Evolutionary conservation across 192 early-diverging fungal species (phyloP), one percentile per base, ranked within the genome.

Genomic region (Coemansia sp.): DNA sequence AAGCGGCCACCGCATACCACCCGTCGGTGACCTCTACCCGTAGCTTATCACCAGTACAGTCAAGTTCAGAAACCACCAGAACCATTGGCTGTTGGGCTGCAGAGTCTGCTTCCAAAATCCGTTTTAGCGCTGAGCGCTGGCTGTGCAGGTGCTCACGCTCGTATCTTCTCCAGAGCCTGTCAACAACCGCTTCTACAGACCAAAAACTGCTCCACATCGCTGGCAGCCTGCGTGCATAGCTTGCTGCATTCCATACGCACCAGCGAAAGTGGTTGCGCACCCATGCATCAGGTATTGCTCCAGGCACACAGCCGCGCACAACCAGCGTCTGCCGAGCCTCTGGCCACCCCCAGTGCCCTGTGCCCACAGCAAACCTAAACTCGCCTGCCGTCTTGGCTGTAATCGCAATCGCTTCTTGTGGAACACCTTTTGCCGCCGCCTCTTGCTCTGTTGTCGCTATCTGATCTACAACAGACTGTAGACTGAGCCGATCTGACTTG

Each of bases 251-350:
- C 77, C 77, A 80, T 32, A 80, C 69, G 18, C 58, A 40, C 77
- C 77, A 80, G 12, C 77, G 72, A 51, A 63, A 80, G 56, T 80
- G 77, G 55, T 80, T 80, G 38, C 33, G 52, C 22, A 75, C 73
- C 77, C 77, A 80, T 22, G 16, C 33, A 22, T 59, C 66, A 1
- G 51, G 58, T 7, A 66, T 64, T 1, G 20, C 69, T 0, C 17
- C 32, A 4, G 67, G 56, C 12, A 29, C 48, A 33, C 77, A 80
- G 2, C 77, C 77, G 22, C 62, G 66, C 10, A 54, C 56, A 25
- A 68, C 4, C 31, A 80, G 33, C 12, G 45, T 61, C 55, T 63
- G 66, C 30, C 69, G 54, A 1, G 78, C 78, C 40, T 71, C 78
- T 3, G 58, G 57, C 16, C 56, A 66, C 7, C 78, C 78, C 78